Evolutionary conservation across 1,284 basidiomycete species (phyloP), one percentile per base, ranked within the genome.

Genomic region (Papiliotrema flavescens): DNA sequence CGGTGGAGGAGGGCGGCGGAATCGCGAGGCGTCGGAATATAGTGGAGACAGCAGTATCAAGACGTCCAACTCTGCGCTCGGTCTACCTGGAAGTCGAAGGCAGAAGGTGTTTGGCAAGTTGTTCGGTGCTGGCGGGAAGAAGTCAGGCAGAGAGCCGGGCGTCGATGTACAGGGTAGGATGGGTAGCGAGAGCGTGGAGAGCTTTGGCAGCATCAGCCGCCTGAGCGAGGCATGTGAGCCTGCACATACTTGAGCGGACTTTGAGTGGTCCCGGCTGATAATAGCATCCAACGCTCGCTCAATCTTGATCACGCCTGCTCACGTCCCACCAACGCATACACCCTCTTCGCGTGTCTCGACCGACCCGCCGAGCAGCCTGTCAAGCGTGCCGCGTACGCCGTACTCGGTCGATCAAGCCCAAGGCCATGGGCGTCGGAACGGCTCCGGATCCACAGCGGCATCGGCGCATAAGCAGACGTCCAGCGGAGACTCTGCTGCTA

Each of bases 21-120:
- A 5, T 32, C 28, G 28, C 28, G 28, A 32, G 28, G 5, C 28
- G 28, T 32, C 28, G 28, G 28, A 32, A 11, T 32, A 32, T 11
- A 32, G 28, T 32, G 28, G 28, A 11, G 11, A 32, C 5, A 32
- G 28, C 11, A 32, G 28, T 32, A 5, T 32, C 28, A 32, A 32
- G 28, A 32, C 28, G 28, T 6, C 6, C 28, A 6, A 5, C 28
- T 32, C 28, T 32, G 28, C 28, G 9, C 50, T 34, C 22, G 32
- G 24, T 20, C 3, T 9, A 14, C 24, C 17, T 40, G 48, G 35
- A 41, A 39, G 20, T 39, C 47, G 46, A 51, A 49, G 23, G 47
- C 47, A 28, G 46, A 56, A 36, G 35, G 34, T 53, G 40, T 23
- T 56, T 5, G 51, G 51, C 22, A 49, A 41, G 23, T 17, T 56